These are phyloP conservation scores for Dittrichia graveolens DNA, from an alignment of 129 eudicot species.

Conservation along the genomic window DNA sequence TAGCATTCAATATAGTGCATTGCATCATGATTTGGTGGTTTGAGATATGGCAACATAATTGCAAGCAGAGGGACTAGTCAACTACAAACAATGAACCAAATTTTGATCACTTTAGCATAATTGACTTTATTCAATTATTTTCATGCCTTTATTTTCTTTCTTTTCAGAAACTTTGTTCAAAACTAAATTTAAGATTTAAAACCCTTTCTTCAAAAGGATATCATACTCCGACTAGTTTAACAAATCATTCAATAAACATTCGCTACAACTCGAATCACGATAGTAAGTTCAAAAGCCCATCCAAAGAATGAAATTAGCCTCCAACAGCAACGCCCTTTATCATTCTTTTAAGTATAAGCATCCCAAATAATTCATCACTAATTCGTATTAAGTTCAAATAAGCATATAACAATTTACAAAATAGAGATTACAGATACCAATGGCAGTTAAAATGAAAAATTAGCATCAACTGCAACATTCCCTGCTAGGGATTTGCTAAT, in stretches of 20 bases:
- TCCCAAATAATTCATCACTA: not conserved
- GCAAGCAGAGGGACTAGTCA: not conserved
- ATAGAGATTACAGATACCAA: not conserved
- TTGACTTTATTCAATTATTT: not conserved
- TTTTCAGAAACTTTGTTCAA: not conserved
- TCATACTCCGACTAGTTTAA: not conserved
- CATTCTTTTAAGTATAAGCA: not conserved
- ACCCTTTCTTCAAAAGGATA: not conserved
- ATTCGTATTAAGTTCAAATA: not conserved
- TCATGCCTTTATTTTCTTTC: not conserved
- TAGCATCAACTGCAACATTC: not conserved
- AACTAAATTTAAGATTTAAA: not conserved
- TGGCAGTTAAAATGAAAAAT: not conserved
- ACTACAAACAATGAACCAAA: slow-evolving; percentile 6
- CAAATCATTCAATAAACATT: not conserved
- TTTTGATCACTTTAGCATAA: not conserved
- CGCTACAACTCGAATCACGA: too few relatives aligned
- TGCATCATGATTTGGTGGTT: not conserved
- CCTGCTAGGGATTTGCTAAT: not conserved
- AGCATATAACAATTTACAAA: not conserved
- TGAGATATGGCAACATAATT: not conserved
- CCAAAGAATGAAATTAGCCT: not conserved
- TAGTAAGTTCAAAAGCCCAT: not conserved
- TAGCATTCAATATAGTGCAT: not conserved
- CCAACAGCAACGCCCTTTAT: not conserved